Percentiles rank a stretch among this genome's conserved stretches.
phyloP scores from a whole-genome alignment of 352 stramenopile genomes.

The Phytophthora fragariaefolia region DNA sequence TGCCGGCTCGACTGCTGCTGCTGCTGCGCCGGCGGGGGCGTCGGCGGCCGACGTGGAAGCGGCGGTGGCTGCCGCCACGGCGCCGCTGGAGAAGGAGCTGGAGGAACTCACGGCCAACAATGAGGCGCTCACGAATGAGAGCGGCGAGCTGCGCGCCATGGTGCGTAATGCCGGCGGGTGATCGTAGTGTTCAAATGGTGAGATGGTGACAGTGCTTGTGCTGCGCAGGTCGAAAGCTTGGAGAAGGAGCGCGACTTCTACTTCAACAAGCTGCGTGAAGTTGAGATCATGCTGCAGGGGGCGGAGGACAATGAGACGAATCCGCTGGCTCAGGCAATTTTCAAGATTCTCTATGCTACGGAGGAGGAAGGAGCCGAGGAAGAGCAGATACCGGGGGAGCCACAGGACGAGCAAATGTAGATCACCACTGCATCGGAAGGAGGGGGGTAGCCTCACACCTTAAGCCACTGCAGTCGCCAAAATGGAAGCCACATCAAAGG shows the following conservation, averaged over 20 bases:
- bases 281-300: constrained; percentile 96
- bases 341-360: constrained; percentile 88
- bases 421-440: not conserved
- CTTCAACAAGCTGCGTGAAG: constrained; percentile 98
- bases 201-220: constrained; percentile 11
- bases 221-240: constrained; percentile 80
- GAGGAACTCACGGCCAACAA: constrained; percentile 75
- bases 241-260: constrained; percentile 99
- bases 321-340: constrained; percentile 71
- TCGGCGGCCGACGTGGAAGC: constrained; percentile 35
- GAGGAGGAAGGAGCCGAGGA: constrained; percentile 66
- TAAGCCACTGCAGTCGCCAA: not conserved
- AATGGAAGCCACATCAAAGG: constrained; percentile 16
- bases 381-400: constrained; percentile 48
- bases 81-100: constrained; percentile 73
- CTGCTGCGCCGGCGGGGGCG: constrained; percentile 15
- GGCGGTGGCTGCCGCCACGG: constrained; percentile 40
- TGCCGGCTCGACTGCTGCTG: constrained; percentile 23
- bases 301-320: constrained; percentile 62
- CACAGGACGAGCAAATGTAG: constrained; percentile 66
- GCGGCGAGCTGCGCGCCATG: constrained; percentile 74
- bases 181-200: not conserved
- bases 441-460: not conserved
- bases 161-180: constrained; percentile 35
- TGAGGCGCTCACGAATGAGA: constrained; percentile 78